Evolutionary conservation across 108 stramenopile genomes (phyloP), one percentile per base, ranked within the genome.

Genomic region (Stephanodiscus minutulus): DNA sequence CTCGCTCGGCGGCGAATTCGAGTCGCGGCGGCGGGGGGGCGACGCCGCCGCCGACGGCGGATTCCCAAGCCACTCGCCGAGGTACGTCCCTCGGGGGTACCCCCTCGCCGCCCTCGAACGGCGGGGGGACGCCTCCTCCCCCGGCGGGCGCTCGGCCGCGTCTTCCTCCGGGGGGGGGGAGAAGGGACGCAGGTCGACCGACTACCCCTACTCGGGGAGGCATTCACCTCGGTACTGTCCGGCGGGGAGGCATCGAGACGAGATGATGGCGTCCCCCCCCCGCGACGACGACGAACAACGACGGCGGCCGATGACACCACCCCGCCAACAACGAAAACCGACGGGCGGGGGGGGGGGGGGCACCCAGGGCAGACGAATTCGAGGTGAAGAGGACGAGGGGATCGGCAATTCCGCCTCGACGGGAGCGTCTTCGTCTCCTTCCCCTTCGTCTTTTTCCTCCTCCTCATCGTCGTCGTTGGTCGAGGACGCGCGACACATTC

Each of bases 101-200:
- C 29, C 55, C 55, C 55, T 56, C 22, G 29, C 29, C 55, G 28
- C 27, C 27, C 55, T 56, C 55, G 55, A 56, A 12, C 24, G 29
- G 25, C 25, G 54, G 28, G 55, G 11, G 29, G 29, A 17, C 17
- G 17, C 17, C n/a, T n/a, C n/a, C n/a, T n/a, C n/a, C n/a, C n/a
- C n/a, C n/a, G n/a, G n/a, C n/a, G n/a, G n/a, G n/a, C n/a, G n/a
- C n/a, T n/a, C n/a, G n/a, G n/a, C n/a, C n/a, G n/a, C n/a, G n/a
- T n/a, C n/a, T n/a, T n/a, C n/a, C n/a, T n/a, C n/a, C n/a, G n/a
- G n/a, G n/a, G n/a, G n/a, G n/a, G n/a, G n/a, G n/a, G n/a, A n/a
- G n/a, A n/a, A n/a, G n/a, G n/a, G n/a, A n/a, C n/a, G n/a, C n/a
- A n/a, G n/a, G n/a, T n/a, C n/a, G n/a, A n/a, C n/a, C 1, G 4